Conservation (phyloP, 176 grass and related monocot genomes). For the Carex myosuroides region DNA sequence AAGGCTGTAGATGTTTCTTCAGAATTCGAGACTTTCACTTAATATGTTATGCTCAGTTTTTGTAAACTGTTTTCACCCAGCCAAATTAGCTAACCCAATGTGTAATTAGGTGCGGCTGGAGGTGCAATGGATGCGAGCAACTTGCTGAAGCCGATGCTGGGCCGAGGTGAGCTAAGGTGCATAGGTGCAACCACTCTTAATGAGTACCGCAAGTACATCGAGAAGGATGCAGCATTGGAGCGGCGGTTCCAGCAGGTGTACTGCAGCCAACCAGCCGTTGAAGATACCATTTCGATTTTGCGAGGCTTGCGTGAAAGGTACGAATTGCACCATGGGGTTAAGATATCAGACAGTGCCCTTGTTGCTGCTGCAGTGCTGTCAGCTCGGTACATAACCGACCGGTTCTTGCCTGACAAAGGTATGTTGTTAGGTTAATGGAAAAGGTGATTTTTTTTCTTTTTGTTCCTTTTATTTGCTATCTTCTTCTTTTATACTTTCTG, state of each 20-base stretch:
- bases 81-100: background rate
- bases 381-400: constrained; percentile 86
- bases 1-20: background rate
- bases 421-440: background rate
- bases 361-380: constrained; percentile 77
- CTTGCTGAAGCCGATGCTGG: constrained; percentile 90
- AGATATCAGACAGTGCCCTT: constrained; percentile 90
- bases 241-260: constrained; percentile 96
- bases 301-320: constrained; percentile 74
- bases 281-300: constrained; percentile 78
- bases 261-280: constrained; percentile 76
- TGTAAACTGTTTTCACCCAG: background rate
- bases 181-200: constrained; percentile 95
- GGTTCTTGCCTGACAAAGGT: constrained; percentile 98
- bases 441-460: background rate
- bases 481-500: background rate
- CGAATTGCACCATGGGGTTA: constrained; percentile 91
- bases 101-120: constrained; percentile 52
- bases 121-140: constrained; percentile 93
- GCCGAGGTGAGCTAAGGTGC: constrained; percentile 78
- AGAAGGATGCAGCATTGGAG: constrained; percentile 93
- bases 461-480: background rate
- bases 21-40: background rate
- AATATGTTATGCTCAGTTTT: background rate
- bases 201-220: constrained; percentile 95